Base-by-base conservation (phyloP, 208 protist species). In the Acanthamoeba sp. region DNA sequence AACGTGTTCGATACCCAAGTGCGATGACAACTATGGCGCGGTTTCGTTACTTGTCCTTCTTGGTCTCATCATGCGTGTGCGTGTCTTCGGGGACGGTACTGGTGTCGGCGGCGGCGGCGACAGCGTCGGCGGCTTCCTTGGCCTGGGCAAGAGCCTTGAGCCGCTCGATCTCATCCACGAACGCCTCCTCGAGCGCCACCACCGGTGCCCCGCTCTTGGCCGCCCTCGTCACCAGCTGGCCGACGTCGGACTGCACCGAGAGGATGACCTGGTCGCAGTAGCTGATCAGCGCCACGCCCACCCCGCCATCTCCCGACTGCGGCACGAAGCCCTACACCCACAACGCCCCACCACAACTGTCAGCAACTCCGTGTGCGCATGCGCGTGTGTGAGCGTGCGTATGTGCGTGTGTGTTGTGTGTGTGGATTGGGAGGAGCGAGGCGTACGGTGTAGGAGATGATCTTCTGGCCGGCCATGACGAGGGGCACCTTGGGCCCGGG, bases 211-310 rank as follows among this genome's bases (percentile, higher is more conserved):
- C 73, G 29, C n/a, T 71, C 73, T 3, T 22, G 73, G 73, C 1
- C 24, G 12, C 14, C 14, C 14, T 34, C 9, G 73, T n/a, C 7
- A 1, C 73, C 0, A 84, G 42, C 42, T 84, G 73, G 40, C 73
- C 73, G 12, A 34, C 73, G 29, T 84, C 73, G 22, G 73, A 84
- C 24, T 57, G 73, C 38, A 84, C 73, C 40, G 73, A 84, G 24
- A 84, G 73, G 18, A 45, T 84, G 73, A 84, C 73, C 42, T 84
- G 73, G 42, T 84, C 73, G 73, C 73, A 84, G 73, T 84, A 84
- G 73, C 73, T 84, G 73, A 84, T 84, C 20, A 84, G 73, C 18
- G 73, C 73, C 40, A 84, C 73, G 73, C 73, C 73, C 40, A 84
- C 20, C 7, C 73, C 73, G 73, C 73, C 73, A 50, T 84, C 73